phyloP scores from a whole-genome alignment of 78 protist species.

The Guillardia theta region DNA sequence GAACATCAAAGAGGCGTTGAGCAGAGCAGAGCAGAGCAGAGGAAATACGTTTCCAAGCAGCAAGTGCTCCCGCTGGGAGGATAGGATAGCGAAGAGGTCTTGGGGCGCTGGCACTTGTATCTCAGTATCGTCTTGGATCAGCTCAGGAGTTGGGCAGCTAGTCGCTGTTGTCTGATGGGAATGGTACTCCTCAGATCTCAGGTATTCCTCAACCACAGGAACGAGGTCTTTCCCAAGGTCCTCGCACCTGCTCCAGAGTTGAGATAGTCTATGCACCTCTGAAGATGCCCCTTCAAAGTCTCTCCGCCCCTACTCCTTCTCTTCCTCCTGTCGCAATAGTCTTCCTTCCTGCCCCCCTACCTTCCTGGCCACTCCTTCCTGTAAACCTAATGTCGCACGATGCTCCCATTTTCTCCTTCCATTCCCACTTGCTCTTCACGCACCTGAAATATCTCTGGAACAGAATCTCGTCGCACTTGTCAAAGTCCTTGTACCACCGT shows the following conservation, averaged over 20 bases:
- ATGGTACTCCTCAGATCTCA: neutral
- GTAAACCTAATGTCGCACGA: neutral
- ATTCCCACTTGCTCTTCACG: too few relatives aligned
- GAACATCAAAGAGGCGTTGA: neutral
- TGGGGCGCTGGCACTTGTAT: neutral
- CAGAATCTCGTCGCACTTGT: conserved; percentile 14
- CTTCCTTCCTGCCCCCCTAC: too few relatives aligned
- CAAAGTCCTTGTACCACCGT: conserved; percentile 41
- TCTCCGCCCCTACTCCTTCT: too few relatives aligned
- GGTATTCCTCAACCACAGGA: neutral
- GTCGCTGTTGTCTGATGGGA: neutral
- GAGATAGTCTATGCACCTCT: neutral
- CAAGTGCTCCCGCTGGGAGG: neutral
- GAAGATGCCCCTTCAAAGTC: too few relatives aligned
- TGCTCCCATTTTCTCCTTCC: too few relatives aligned
- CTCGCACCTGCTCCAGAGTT: neutral
- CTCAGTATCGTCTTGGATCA: too few relatives aligned
- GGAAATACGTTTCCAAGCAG: neutral
- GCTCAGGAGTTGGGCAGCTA: neutral
- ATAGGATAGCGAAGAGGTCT: neutral
- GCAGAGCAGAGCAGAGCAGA: neutral
- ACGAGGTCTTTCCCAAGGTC: conserved; percentile 43
- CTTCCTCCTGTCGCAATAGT: too few relatives aligned
- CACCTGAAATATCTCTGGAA: conserved; percentile 15
- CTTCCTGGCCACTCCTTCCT: too few relatives aligned